Percentiles rank a stretch among this genome's conserved stretches.
Evolutionary conservation across 495 filamentous ascomycete genomes (phyloP).

Genomic region (Penicillium paradoxum): DNA sequence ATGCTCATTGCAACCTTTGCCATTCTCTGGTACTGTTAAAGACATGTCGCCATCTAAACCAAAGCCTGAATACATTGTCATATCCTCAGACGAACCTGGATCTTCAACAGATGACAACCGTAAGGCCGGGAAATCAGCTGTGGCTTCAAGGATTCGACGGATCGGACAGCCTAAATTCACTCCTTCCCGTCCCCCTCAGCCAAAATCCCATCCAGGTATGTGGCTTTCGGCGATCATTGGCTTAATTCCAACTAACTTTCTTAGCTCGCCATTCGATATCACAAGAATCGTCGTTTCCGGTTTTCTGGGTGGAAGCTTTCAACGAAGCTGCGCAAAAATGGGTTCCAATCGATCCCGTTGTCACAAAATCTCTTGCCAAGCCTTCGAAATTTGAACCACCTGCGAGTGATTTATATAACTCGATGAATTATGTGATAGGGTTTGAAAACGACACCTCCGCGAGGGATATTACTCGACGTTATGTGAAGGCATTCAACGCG

Average conservation of each 20-base stretch:
- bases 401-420: slow-evolving; percentile 62
- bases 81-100: slow-evolving; percentile 37
- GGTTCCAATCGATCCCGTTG: slow-evolving; percentile 81
- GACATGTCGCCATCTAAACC: slow-evolving; percentile 38
- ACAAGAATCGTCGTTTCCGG: slow-evolving; percentile 59
- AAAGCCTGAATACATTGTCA: slow-evolving; percentile 30
- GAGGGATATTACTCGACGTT: slow-evolving; percentile 76
- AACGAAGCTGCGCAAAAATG: slow-evolving; percentile 82
- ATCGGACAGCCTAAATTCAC: slow-evolving; percentile 43
- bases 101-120: slow-evolving; percentile 25
- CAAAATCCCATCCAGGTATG: slow-evolving; percentile 6
- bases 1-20: slow-evolving; percentile 82
- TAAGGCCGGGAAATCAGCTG: slow-evolving; percentile 9
- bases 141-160: slow-evolving; percentile 25
- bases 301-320: slow-evolving; percentile 93
- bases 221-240: not conserved
- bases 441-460: slow-evolving; percentile 75
- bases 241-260: not conserved
- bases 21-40: slow-evolving; percentile 61
- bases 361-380: slow-evolving; percentile 70
- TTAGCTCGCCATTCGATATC: slow-evolving; percentile 18
- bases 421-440: slow-evolving; percentile 75
- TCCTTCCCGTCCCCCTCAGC: slow-evolving; percentile 17
- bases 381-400: slow-evolving; percentile 78
- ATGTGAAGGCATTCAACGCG: slow-evolving; percentile 76